Conservation (phyloP, 2,329 filamentous ascomycete species). For the Myrmaecium sp. region DNA sequence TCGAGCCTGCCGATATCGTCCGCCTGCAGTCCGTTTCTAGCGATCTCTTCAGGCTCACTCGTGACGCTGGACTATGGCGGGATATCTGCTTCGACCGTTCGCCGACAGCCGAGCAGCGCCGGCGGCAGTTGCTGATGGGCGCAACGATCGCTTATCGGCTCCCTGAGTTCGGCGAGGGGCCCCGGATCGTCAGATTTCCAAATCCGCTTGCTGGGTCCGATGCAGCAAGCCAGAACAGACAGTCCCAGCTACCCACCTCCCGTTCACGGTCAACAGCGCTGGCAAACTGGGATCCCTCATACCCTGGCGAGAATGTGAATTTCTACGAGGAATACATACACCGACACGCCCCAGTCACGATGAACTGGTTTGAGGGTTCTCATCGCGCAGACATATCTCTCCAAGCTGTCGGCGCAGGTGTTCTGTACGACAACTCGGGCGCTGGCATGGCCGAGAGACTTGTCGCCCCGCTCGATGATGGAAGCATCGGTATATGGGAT, state of each 20-base stretch:
- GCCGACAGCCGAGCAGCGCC: constrained; percentile 44
- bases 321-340: constrained; percentile 89
- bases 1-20: constrained; percentile 48
- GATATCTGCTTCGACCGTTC: constrained; percentile 57
- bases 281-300: constrained; percentile 71
- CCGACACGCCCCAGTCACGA: constrained; percentile 53
- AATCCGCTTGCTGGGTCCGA: constrained; percentile 7
- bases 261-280: constrained; percentile 31
- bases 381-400: constrained; percentile 24
- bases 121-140: constrained; percentile 28
- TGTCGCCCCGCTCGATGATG: constrained; percentile 68
- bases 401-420: constrained; percentile 57
- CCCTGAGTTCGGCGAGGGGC: constrained; percentile 25
- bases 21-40: constrained; percentile 53
- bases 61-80: constrained; percentile 66
- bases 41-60: constrained; percentile 46
- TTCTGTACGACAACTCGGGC: constrained; percentile 39
- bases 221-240: constrained; percentile 17
- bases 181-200: constrained; percentile 21
- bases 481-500: constrained; percentile 78
- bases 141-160: constrained; percentile 21
- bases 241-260: constrained; percentile 15
- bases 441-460: constrained; percentile 39
- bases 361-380: constrained; percentile 62
- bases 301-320: constrained; percentile 51